phyloP scores from a whole-genome alignment of 2,329 filamentous ascomycete genomes.

The Colletotrichum sublineola region DNA sequence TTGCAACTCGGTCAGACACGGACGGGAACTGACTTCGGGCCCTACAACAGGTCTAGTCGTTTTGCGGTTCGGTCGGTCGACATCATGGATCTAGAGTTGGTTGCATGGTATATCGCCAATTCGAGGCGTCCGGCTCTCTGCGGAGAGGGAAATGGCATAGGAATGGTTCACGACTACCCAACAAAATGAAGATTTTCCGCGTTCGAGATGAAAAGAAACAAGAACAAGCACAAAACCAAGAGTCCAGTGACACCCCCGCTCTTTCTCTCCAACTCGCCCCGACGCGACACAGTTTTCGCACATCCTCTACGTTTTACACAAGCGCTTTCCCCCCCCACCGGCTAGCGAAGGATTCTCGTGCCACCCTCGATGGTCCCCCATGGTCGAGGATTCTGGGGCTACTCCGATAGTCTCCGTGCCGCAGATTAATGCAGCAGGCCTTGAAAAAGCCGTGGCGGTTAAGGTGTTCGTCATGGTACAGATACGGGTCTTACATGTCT shows the following conservation, averaged over 20 bases:
- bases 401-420: conserved; percentile 70
- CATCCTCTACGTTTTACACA: background rate
- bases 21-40: conserved; percentile 8
- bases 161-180: conserved; percentile 44
- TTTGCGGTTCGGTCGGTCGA: conserved; percentile 44
- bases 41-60: conserved; percentile 38
- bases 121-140: conserved; percentile 60
- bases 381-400: conserved; percentile 69
- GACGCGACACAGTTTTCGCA: conserved; percentile 13
- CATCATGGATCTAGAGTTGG: conserved; percentile 45
- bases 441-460: conserved; percentile 72
- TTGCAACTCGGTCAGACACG: conserved; percentile 4
- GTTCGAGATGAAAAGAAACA: conserved; percentile 51
- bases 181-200: conserved; percentile 47
- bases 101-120: conserved; percentile 49
- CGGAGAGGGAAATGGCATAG: conserved; percentile 44
- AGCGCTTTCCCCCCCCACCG: conserved; percentile 49
- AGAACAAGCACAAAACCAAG: conserved; percentile 47
- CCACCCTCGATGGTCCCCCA: conserved; percentile 53
- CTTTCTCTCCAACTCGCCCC: conserved; percentile 10
- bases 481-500: conserved; percentile 73
- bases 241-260: conserved; percentile 12
- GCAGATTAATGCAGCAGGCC: conserved; percentile 69
- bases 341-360: conserved; percentile 70
- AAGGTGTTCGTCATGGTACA: conserved; percentile 71